Percentiles rank a stretch among this genome's conserved stretches.
These are phyloP conservation scores for Pseudoneurospora amorphoporcata DNA, from an alignment of 495 filamentous ascomycete genomes.

Conservation along the genomic window DNA sequence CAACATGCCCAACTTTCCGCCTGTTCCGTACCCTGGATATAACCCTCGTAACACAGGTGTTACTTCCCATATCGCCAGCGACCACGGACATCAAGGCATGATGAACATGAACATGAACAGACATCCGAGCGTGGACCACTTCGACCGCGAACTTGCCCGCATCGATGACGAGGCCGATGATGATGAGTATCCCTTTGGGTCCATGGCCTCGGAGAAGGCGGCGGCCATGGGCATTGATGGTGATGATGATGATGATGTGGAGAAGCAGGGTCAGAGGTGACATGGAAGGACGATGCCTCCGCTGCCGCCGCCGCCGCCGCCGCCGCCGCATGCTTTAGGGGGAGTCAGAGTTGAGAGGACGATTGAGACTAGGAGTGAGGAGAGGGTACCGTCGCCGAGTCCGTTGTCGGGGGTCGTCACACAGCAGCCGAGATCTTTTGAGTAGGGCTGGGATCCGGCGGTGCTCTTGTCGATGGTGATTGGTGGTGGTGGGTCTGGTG, in stretches of 20 bases:
- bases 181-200: neutral
- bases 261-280: neutral
- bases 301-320: too few species aligned
- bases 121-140: neutral
- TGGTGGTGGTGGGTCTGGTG: neutral
- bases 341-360: neutral
- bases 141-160: conserved; percentile 4
- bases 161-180: conserved; percentile 5
- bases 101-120: neutral
- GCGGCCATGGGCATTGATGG: neutral
- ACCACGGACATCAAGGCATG: neutral
- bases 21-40: neutral
- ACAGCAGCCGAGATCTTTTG: neutral
- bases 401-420: neutral
- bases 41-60: neutral
- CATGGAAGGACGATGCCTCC: neutral
- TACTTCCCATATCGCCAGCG: neutral
- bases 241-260: neutral
- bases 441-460: neutral
- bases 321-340: neutral
- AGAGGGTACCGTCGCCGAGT: neutral
- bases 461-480: neutral
- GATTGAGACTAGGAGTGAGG: neutral
- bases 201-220: neutral
- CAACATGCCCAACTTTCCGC: neutral